A percentile compares a stretch with the other conserved stretches of the same genome.
Conservation (phyloP, 2,329 filamentous ascomycete species). For the Colletotrichum sp. region DNA sequence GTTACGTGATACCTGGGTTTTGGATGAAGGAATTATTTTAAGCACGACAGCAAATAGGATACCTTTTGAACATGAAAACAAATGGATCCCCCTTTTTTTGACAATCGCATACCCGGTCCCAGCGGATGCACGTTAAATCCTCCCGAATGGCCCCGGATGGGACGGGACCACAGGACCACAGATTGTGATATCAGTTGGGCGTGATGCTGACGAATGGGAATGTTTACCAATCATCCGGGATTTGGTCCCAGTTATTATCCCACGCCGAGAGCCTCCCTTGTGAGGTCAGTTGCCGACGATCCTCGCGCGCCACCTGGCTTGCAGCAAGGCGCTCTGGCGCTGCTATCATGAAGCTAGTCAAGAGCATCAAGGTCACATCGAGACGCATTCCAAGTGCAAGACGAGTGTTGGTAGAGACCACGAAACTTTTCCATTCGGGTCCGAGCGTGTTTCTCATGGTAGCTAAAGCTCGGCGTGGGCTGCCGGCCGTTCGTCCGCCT, state of each 20-base stretch:
- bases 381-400: not conserved
- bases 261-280: not conserved
- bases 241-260: not conserved
- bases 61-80: not conserved
- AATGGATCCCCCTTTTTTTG: not conserved
- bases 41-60: not conserved
- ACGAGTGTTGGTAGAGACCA: not conserved
- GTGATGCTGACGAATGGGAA: not conserved
- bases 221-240: not conserved
- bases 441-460: conserved; percentile 4
- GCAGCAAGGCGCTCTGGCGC: not conserved
- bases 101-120: not conserved
- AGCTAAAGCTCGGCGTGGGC: conserved; percentile 2
- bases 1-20: not conserved
- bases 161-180: not conserved
- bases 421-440: not conserved
- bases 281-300: not conserved
- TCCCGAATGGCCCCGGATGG: not conserved
- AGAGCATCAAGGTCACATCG: not conserved
- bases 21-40: not conserved
- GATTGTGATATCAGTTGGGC: not conserved
- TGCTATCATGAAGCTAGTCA: not conserved
- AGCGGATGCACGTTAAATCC: not conserved
- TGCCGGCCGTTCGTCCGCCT: conserved; percentile 4
- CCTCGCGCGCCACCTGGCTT: not conserved